Conservation (phyloP, 1,139 yeast genomes). For the Geotrichum histeridarum region DNA sequence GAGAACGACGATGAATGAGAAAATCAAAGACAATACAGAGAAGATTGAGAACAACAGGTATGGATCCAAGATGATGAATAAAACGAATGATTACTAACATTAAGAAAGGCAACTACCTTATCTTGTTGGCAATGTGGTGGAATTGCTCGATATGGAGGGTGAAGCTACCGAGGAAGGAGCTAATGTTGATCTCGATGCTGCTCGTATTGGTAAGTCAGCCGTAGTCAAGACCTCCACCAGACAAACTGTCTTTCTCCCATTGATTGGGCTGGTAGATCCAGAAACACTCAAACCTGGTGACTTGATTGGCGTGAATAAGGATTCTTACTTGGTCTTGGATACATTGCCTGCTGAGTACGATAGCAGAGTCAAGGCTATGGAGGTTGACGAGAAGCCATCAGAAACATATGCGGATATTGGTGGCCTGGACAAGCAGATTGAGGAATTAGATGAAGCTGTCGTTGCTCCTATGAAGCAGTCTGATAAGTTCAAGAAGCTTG, state of each 20-base stretch:
- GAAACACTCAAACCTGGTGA: conserved; percentile 88
- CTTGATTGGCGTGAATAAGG: conserved; percentile 95
- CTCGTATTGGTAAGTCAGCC: conserved; percentile 93
- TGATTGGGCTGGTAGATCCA: conserved; percentile 92
- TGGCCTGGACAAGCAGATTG: conserved; percentile 92
- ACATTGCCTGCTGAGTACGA: conserved; percentile 96
- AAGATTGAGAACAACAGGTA: conserved; percentile 86
- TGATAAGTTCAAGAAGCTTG: conserved; percentile 97
- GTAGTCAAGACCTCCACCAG: conserved; percentile 96
- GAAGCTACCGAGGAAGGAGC: conserved; percentile 92
- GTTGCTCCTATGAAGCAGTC: conserved; percentile 97
- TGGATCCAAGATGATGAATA: neutral
- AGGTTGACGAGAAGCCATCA: conserved; percentile 93
- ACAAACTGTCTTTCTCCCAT: conserved; percentile 93
- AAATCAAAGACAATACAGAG: conserved; percentile 93
- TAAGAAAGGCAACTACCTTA: conserved; percentile 67
- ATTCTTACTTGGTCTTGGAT: conserved; percentile 87
- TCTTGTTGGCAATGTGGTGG: conserved; percentile 96
- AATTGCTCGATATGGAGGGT: conserved; percentile 82
- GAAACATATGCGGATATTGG: conserved; percentile 97
- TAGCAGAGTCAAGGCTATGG: conserved; percentile 96
- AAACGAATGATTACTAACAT: neutral
- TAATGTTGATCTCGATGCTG: conserved; percentile 86
- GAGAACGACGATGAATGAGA: conserved; percentile 84
- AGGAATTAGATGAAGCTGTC: conserved; percentile 96